Conservation (phyloP, 2,329 filamentous ascomycete genomes). For the Coniochaeta sp. region DNA sequence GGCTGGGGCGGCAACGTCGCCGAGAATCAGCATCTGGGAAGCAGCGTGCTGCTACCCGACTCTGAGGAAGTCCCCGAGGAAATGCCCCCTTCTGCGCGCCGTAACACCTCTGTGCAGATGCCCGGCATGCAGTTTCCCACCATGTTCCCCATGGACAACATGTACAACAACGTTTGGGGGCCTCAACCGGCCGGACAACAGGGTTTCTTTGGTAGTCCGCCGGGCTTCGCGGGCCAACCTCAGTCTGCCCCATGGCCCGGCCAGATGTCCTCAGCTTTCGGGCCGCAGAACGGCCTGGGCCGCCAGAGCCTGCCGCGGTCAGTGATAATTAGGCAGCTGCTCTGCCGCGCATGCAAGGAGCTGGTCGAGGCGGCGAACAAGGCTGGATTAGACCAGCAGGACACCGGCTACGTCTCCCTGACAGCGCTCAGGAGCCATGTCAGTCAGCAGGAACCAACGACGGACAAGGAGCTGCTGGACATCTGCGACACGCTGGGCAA, state of each 20-base stretch:
- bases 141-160: slow-evolving; percentile 14
- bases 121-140: slow-evolving; percentile 20
- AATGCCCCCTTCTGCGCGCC: slow-evolving; percentile 10
- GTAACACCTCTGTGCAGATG: slow-evolving; percentile 32
- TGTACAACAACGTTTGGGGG: slow-evolving; percentile 15
- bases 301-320: slow-evolving; percentile 55
- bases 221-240: slow-evolving; percentile 29
- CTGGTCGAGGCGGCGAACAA: slow-evolving; percentile 26
- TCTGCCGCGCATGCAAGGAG: slow-evolving; percentile 72
- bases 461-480: slow-evolving; percentile 64
- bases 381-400: slow-evolving; percentile 27
- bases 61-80: slow-evolving; percentile 48
- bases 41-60: slow-evolving; percentile 79
- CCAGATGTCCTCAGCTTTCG: slow-evolving; percentile 11
- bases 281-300: slow-evolving; percentile 21
- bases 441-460: slow-evolving; percentile 33
- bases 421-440: slow-evolving; percentile 59
- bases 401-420: slow-evolving; percentile 63
- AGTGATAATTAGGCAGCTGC: slow-evolving; percentile 62
- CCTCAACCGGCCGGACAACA: slow-evolving; percentile 11
- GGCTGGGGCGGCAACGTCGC: slow-evolving; percentile 58
- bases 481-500: slow-evolving; percentile 91
- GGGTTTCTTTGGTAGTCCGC: slow-evolving; percentile 25
- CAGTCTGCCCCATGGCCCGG: slow-evolving; percentile 9
- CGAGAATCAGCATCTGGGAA: slow-evolving; percentile 74